Evolutionary conservation across 805 yeast genomes (phyloP), one percentile per base, ranked within the genome.

Genomic region (Metschnikowia rubicola): DNA sequence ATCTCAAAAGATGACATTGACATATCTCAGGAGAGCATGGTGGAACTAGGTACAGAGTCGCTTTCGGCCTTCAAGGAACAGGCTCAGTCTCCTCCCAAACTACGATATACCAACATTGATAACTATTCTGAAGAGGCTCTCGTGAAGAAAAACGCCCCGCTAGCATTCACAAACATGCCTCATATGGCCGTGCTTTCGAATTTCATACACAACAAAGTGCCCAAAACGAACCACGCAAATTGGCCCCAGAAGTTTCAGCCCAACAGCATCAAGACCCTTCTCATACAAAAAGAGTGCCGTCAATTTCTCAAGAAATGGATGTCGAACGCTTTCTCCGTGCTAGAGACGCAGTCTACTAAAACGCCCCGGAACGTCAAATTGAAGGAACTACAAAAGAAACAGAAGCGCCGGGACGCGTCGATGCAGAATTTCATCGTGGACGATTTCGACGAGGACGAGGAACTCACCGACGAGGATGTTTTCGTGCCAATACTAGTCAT

Each of bases 401-500:
- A 58, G 43, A 44, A 55, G 42, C 49, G 51, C 21, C 45, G 59
- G 13, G 52, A 48, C 34, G 40, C 53, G n/a, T 58, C 55, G 10
- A 28, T 66, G 50, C 66, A 63, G 42, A 68, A 59, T 11, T 78
- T 77, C 45, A 64, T 77, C 8, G 76, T 74, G 8, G 61, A 64
- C 47, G 74, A 68, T 47, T 32, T 30, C 30, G 56, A 50, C 19
- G 59, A 49, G 4, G 64, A 60, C 12, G 63, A 51, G 10, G 58
- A 55, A 2, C 63, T 57, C 10, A 62, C 67, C 1, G 68, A 63
- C 7, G 73, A 68, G 30, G 74, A 70, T 10, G 55, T 64, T 0
- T 82, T 76, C 58, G 77, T 81, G 1, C 92, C 94, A 0, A 60
- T 86, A 3, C 64, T 86, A 60, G 78, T 88, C 10, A 57, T 88